Evolutionary conservation across 1,284 basidiomycete species (phyloP), one percentile per base, ranked within the genome.

Genomic region (Ganoderma lucidum): DNA sequence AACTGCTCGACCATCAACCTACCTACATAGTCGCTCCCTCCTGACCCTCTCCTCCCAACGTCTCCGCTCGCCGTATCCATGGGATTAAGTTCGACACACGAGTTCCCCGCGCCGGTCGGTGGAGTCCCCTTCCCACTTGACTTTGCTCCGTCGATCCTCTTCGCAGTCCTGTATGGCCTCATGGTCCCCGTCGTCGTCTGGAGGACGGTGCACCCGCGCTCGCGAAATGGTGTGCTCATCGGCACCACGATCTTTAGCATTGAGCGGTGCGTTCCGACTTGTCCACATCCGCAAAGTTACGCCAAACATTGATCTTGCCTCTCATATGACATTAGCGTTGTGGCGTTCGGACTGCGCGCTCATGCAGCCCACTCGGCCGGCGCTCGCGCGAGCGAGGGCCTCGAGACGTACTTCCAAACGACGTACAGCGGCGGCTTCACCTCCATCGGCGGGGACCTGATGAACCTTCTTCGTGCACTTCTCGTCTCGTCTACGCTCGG

Each of bases 371-470:
- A 74, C 37, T 71, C 70, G 23, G 67, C 75, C 0, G 67, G 62
- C 12, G 53, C 74, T 32, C 75, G 75, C 10, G 70, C 67, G 48
- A 75, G 74, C n/a, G 60, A 68, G 12, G 74, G 70, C 39, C 72
- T 81, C 60, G 75, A 75, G 45, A 75, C 74, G 45, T 82, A 80
- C 74, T 72, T 80, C 67, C 81, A 82, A 64, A 71, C 73, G 17
- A 75, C 78, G 1, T 76, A 79, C 48, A 76, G 74, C 9, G 70
- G 77, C 63, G 79, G 77, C 6, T 82, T 77, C 69, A 71, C 81
- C 60, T 55, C 73, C 17, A 73, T 81, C n/a, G 77, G 73, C 4
- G 70, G 75, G n/a, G 77, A 78, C 59, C 58, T 78, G 39, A 63
- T 71, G 41, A 73, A 45, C 23, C 70, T 81, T 58, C 58, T 77